Evolutionary conservation across 2,329 filamentous ascomycete species (phyloP), one percentile per base, ranked within the genome.

Genomic region (Phaeosphaeriaceae sp.): DNA sequence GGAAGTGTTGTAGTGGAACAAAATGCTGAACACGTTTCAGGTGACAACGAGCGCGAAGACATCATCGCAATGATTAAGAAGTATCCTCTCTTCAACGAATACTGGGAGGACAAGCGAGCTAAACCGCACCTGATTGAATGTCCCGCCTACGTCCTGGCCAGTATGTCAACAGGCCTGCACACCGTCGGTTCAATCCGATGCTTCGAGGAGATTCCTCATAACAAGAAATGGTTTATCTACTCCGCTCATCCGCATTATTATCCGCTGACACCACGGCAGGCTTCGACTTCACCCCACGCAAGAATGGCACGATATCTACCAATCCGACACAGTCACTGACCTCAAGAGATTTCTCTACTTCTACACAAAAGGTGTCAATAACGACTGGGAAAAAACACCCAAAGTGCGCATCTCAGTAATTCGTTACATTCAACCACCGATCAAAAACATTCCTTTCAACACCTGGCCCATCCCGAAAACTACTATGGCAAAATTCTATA

Each of bases 381-480:
- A 81, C 44, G 75, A 59, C 12, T 81, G 77, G 77, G 74, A 79
- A 43, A 61, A 72, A 30, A 81, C 78, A 0, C 76, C 78, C 11
- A n/a, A n/a, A n/a, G n/a, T n/a, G n/a, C n/a, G n/a, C n/a, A n/a
- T n/a, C n/a, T n/a, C n/a, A n/a, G n/a, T n/a, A n/a, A n/a, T n/a
- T n/a, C n/a, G n/a, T n/a, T n/a, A n/a, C n/a, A n/a, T n/a, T n/a
- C n/a, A n/a, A n/a, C n/a, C n/a, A n/a, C n/a, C n/a, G n/a, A n/a
- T n/a, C n/a, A n/a, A n/a, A n/a, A n/a, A n/a, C n/a, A n/a, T n/a
- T n/a, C n/a, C n/a, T n/a, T n/a, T n/a, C n/a, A n/a, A n/a, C n/a
- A n/a, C n/a, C n/a, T n/a, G n/a, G n/a, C n/a, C n/a, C n/a, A n/a
- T n/a, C n/a, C n/a, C n/a, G n/a, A n/a, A n/a, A n/a, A n/a, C n/a